Evolutionary conservation across 441 rosid genomes (phyloP).

Genomic region (Croton laevigatus): DNA sequence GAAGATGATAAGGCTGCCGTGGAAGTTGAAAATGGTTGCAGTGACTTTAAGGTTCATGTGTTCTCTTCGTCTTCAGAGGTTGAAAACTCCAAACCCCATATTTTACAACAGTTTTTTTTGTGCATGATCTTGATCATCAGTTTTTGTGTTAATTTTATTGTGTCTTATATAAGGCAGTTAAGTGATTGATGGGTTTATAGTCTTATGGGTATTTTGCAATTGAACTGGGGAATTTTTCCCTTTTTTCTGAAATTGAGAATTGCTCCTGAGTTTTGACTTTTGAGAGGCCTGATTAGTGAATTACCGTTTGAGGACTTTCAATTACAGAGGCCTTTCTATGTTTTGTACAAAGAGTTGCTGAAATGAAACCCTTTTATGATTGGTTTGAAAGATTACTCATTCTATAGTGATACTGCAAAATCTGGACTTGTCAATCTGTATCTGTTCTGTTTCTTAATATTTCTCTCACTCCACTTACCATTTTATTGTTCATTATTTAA

Average conservation of each 20-base stretch:
- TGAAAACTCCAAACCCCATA: conserved; percentile 16
- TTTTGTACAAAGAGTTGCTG: not conserved
- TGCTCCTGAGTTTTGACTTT: not conserved
- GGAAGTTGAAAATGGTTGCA: conserved; percentile 33
- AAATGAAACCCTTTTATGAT: not conserved
- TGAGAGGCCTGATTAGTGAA: too few relatives aligned
- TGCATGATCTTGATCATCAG: not conserved
- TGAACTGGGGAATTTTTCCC: not conserved
- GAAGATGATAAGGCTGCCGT: conserved; percentile 27
- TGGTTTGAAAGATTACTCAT: not conserved
- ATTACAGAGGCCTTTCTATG: not conserved
- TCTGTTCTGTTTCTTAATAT: not conserved
- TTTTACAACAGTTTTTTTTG: not conserved
- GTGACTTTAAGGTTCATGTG: conserved; percentile 48
- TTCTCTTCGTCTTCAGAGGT: conserved; percentile 69
- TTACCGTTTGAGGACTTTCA: too few relatives aligned
- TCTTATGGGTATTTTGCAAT: not conserved
- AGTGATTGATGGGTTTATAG: not conserved
- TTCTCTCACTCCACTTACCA: not conserved
- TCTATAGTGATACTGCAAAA: too few relatives aligned
- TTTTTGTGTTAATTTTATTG: not conserved
- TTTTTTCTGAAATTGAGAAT: not conserved
- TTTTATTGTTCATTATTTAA: conserved; percentile 4
- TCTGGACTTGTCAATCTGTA: too few relatives aligned
- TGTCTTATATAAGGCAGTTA: not conserved